Conservation (phyloP, 2,329 filamentous ascomycete genomes). For the Alternaria sp. region DNA sequence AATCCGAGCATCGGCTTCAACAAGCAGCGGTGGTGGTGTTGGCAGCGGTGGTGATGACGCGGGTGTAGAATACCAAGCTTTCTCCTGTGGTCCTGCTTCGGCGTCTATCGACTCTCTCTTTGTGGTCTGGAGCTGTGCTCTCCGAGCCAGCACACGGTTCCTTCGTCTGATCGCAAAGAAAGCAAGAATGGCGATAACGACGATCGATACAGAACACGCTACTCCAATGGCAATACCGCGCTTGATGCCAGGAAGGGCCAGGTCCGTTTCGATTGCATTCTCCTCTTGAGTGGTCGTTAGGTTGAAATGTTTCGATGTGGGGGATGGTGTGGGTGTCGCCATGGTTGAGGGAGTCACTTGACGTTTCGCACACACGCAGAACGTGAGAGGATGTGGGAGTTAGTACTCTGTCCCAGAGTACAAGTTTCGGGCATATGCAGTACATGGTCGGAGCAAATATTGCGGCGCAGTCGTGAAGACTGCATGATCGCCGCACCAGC, state of each 20-base stretch:
- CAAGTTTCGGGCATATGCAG: slow-evolving; percentile 6
- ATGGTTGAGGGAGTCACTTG: slow-evolving; percentile 3
- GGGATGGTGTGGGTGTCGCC: slow-evolving; percentile 4
- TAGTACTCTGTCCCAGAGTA: slow-evolving; percentile 6
- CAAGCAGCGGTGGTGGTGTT: slow-evolving; percentile 7
- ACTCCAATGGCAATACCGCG: slow-evolving; percentile 39
- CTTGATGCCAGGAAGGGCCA: slow-evolving; percentile 37
- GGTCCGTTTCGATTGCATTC: slow-evolving; percentile 4
- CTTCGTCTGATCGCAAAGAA: slow-evolving; percentile 30
- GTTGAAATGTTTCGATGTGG: not conserved
- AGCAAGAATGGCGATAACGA: slow-evolving; percentile 31
- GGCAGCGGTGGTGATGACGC: not conserved
- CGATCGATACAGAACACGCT: slow-evolving; percentile 28
- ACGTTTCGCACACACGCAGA: not conserved
- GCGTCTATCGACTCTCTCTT: slow-evolving; percentile 9
- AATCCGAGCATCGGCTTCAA: slow-evolving; percentile 28
- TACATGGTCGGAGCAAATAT: not conserved
- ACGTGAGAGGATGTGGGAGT: not conserved
- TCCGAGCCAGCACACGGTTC: slow-evolving; percentile 12
- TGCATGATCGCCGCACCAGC: slow-evolving; percentile 1
- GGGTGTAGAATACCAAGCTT: slow-evolving; percentile 7
- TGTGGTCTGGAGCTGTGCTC: not conserved
- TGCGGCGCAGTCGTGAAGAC: slow-evolving; percentile 17
- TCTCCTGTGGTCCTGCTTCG: slow-evolving; percentile 22
- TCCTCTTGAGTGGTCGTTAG: not conserved